Evolutionary conservation across 1,139 yeast genomes (phyloP).

Genomic region (Suhomyces bolitotheri): DNA sequence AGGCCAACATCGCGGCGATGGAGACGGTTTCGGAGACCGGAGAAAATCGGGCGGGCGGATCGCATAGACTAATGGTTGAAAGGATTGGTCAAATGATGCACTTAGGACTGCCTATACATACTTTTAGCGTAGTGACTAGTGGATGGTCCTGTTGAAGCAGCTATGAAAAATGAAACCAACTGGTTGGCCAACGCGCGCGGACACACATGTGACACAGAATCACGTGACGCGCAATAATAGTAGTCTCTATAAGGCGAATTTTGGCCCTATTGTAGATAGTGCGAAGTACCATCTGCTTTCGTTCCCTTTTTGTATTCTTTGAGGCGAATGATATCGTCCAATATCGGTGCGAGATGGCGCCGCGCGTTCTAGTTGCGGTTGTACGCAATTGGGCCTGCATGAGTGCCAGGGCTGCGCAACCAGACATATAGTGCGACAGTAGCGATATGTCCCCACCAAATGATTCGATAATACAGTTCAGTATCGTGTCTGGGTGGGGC

Average conservation of each 20-base stretch:
- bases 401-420: neutral
- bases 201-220: slow-evolving; percentile 2
- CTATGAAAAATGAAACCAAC: slow-evolving; percentile 10
- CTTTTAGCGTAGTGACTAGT: slow-evolving; percentile 1
- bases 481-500: too few species aligned
- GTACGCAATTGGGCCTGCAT: neutral
- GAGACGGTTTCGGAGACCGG: too few species aligned
- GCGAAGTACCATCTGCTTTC: too few species aligned
- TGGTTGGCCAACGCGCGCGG: slow-evolving; percentile 12
- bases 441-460: too few species aligned
- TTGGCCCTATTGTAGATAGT: too few species aligned
- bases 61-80: too few species aligned
- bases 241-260: neutral
- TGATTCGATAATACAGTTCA: too few species aligned
- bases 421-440: too few species aligned
- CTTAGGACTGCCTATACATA: slow-evolving; percentile 1
- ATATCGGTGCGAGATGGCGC: neutral
- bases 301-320: too few species aligned
- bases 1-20: too few species aligned
- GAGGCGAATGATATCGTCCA: too few species aligned
- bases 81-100: neutral
- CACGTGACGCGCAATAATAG: slow-evolving; percentile 1
- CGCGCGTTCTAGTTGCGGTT: neutral
- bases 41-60: too few species aligned
- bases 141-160: slow-evolving; percentile 1